Evolutionary conservation across 768 basidiomycete genomes (phyloP).

Genomic region (Suillus americanus): DNA sequence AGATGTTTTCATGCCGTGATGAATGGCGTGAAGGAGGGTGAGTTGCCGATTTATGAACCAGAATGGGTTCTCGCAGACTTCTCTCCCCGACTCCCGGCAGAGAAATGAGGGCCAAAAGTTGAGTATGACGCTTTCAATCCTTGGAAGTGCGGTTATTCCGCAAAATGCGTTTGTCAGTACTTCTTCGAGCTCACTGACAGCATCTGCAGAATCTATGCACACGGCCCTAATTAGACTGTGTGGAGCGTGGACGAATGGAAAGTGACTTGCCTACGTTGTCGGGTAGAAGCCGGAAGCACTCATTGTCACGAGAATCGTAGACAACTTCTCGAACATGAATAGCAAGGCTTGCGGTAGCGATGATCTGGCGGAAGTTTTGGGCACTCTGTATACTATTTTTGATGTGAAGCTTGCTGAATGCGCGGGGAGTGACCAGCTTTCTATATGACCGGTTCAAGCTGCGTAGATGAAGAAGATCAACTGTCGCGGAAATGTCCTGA

Average conservation of each 20-base stretch:
- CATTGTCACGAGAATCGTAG: conserved; percentile 28
- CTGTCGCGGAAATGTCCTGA: conserved; percentile 19
- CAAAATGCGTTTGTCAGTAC: conserved; percentile 26
- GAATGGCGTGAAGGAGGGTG: conserved; percentile 23
- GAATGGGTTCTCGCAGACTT: conserved; percentile 26
- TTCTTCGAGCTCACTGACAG: conserved; percentile 32
- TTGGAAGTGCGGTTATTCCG: conserved; percentile 19
- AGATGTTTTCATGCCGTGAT: conserved; percentile 23
- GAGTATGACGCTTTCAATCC: conserved; percentile 23
- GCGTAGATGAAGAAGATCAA: conserved; percentile 29
- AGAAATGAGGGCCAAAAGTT: conserved; percentile 33
- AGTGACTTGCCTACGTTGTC: conserved; percentile 9
- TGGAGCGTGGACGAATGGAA: background rate
- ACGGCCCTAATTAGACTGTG: background rate
- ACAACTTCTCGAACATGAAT: conserved; percentile 25
- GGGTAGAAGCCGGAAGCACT: conserved; percentile 24
- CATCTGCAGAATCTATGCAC: conserved; percentile 19
- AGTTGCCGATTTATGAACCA: conserved; percentile 33
- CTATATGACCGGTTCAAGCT: conserved; percentile 25
- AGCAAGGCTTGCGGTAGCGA: conserved; percentile 21
- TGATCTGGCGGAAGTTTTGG: conserved; percentile 21
- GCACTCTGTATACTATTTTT: conserved; percentile 27
- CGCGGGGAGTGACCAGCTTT: conserved; percentile 23
- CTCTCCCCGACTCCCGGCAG: conserved; percentile 17
- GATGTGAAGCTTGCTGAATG: conserved; percentile 24